Evolutionary conservation across 2,329 filamentous ascomycete species (phyloP).

Genomic region (Hansfordia pulvinata): DNA sequence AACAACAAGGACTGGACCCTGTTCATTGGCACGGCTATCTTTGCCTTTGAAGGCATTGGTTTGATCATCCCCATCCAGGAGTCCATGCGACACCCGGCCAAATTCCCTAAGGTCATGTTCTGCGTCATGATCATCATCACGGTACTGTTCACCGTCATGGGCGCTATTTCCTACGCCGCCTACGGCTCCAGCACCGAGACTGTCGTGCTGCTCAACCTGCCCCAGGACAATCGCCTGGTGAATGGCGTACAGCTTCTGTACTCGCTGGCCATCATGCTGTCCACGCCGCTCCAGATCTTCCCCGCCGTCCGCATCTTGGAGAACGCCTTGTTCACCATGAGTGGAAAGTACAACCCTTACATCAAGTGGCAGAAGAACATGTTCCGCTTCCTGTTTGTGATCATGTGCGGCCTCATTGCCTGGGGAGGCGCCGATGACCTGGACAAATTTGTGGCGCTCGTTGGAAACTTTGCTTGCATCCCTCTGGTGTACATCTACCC

Average conservation of each 20-base stretch:
- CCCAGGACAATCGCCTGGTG: slow-evolving; percentile 89
- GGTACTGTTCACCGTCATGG: slow-evolving; percentile 78
- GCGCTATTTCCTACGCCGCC: slow-evolving; percentile 86
- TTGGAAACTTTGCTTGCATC: slow-evolving; percentile 96
- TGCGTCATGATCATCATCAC: slow-evolving; percentile 94
- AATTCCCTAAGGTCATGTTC: slow-evolving; percentile 81
- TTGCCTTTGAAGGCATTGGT: slow-evolving; percentile 96
- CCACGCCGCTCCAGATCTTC: slow-evolving; percentile 92
- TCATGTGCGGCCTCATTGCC: slow-evolving; percentile 73
- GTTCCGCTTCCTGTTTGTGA: slow-evolving; percentile 87
- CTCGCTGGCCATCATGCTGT: slow-evolving; percentile 91
- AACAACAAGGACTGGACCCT: slow-evolving; percentile 89
- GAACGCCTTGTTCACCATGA: slow-evolving; percentile 84
- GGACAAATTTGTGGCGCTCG: slow-evolving; percentile 93
- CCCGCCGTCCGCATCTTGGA: slow-evolving; percentile 94
- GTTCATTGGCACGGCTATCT: slow-evolving; percentile 97
- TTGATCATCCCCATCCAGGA: slow-evolving; percentile 97
- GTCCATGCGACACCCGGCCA: slow-evolving; percentile 81
- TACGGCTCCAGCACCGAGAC: slow-evolving; percentile 94
- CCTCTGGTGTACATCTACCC: slow-evolving; percentile 96
- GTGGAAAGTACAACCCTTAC: slow-evolving; percentile 93
- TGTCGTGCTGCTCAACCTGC: slow-evolving; percentile 89
- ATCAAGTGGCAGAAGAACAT: slow-evolving; percentile 99
- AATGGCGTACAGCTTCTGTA: slow-evolving; percentile 95
- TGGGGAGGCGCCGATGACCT: slow-evolving; percentile 88